Evolutionary conservation across 495 filamentous ascomycete genomes (phyloP), one percentile per base, ranked within the genome.

Genomic region (Pyronema domesticum): DNA sequence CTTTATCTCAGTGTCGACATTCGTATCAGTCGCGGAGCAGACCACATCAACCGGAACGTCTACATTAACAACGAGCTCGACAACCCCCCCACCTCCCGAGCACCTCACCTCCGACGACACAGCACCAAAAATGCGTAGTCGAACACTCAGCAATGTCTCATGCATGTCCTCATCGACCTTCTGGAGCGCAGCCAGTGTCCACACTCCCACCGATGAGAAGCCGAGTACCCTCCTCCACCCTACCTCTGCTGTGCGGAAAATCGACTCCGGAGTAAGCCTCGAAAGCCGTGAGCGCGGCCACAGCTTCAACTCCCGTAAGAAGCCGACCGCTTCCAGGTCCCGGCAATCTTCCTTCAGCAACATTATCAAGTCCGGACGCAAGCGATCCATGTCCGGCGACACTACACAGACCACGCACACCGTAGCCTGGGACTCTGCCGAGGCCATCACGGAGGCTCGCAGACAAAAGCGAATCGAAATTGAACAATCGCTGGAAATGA

Each of bases 401-500:
- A 30, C 23, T 5, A 30, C 23, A 30, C 23, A 30, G 23, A 30
- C 23, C 23, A 30, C 23, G 5, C 23, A 30, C 23, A 30, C 23
- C 23, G 23, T 30, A 30, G 23, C 23, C 47, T 50, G 47, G 47
- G 47, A 50, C 17, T 35, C 19, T 7, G 47, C 47, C 13, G 13
- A 50, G 30, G 47, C 23, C 8, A 50, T 50, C 19, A 50, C 47
- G 23, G 47, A 50, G 30, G 47, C 47, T 8, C 47, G 47, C 23
- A 9, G 47, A 36, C 47, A 35, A 36, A 50, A 50, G 47, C 47
- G 47, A 8, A 23, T 34, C 0, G 56, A 61, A 5, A 53, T 62
- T 23, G 46, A 51, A n/a, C 34, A 46, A 10, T 54, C 48, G 3
- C 51, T 60, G 10, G 40, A 37, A 13, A 55, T 58, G 14, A 60